These are phyloP conservation scores for Dendrostoma leiphaemia DNA, from an alignment of 2,329 filamentous ascomycete species.

Conservation along the genomic window DNA sequence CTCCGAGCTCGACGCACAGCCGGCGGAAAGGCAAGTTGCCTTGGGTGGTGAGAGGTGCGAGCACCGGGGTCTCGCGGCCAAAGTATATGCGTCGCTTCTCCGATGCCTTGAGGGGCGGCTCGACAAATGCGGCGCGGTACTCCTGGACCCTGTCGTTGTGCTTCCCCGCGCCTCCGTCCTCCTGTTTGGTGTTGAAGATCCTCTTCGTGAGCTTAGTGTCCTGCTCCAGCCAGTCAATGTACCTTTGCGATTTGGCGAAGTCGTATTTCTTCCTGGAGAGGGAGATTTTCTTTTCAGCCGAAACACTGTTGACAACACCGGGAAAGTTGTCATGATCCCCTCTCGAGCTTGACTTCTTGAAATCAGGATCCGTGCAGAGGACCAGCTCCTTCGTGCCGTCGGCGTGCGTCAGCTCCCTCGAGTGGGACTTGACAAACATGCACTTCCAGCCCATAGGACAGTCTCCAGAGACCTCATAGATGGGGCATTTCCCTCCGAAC, in stretches of 20 bases:
- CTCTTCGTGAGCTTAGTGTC: conserved; percentile 52
- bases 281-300: conserved; percentile 67
- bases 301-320: conserved; percentile 74
- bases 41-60: conserved; percentile 95
- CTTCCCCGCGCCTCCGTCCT: conserved; percentile 26
- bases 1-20: conserved; percentile 84
- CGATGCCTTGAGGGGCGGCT: conserved; percentile 83
- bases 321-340: conserved; percentile 47
- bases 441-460: conserved; percentile 93
- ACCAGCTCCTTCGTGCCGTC: conserved; percentile 84
- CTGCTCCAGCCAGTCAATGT: conserved; percentile 74
- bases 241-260: conserved; percentile 72
- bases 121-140: conserved; percentile 75
- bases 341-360: conserved; percentile 23
- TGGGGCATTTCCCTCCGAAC: conserved; percentile 75
- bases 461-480: conserved; percentile 72
- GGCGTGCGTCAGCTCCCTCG: conserved; percentile 70
- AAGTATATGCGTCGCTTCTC: conserved; percentile 96
- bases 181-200: conserved; percentile 34
- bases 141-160: conserved; percentile 54
- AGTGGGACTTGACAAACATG: conserved; percentile 85
- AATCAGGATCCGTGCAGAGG: conserved; percentile 50
- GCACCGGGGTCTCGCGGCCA: conserved; percentile 83
- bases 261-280: conserved; percentile 70
- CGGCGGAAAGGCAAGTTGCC: conserved; percentile 94